phyloP scores from a whole-genome alignment of 139 green algal genomes.

The Choricystis sp. region DNA sequence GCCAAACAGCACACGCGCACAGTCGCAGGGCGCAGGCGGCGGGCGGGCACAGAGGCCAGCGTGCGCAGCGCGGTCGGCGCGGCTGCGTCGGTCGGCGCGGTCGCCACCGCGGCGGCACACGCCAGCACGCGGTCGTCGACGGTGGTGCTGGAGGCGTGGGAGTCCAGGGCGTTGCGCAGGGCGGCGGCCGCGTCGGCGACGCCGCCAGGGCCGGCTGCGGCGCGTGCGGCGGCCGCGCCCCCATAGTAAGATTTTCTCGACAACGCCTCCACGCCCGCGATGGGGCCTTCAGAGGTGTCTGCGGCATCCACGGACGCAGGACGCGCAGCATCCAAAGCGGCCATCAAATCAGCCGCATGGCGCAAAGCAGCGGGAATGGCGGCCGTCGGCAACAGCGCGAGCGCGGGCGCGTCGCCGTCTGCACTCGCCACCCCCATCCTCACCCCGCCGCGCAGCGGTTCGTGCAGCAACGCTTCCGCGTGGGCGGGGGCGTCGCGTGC shows the following conservation, averaged over 20 bases:
- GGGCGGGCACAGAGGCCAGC: constrained; percentile 20
- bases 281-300: not conserved
- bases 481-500: constrained; percentile 5
- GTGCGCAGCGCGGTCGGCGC: constrained; percentile 14
- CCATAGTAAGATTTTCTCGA: not conserved
- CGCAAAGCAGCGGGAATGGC: not conserved
- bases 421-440: not conserved
- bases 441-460: constrained; percentile 3
- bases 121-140: constrained; percentile 15
- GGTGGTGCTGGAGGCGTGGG: not conserved
- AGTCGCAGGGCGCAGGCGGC: constrained; percentile 20
- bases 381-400: constrained; percentile 5
- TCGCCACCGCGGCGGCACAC: constrained; percentile 19
- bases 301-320: not conserved
- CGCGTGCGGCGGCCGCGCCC: not conserved
- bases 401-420: no score
- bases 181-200: not conserved
- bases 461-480: constrained; percentile 6
- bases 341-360: not conserved
- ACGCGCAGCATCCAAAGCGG: constrained; percentile 3
- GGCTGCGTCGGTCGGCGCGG: not conserved
- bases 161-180: no score
- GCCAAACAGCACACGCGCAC: constrained; percentile 30
- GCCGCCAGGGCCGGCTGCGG: constrained; percentile 1
- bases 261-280: not conserved